Base-by-base conservation (phyloP, 78 protist genomes). In the Capsaspora owczarzaki region DNA sequence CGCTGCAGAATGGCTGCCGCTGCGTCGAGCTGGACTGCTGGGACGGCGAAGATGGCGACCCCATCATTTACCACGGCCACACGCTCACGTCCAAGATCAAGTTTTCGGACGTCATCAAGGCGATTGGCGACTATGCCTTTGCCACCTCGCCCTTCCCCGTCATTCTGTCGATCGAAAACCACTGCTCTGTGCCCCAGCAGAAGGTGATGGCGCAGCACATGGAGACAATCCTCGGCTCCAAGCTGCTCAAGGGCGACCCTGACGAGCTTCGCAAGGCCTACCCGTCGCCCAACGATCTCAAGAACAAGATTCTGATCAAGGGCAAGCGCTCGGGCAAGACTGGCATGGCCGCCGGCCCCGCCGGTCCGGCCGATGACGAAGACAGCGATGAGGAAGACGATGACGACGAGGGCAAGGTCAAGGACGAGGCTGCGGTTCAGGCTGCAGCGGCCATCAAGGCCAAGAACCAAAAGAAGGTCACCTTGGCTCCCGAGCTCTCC, bases 11-110 rank as follows among this genome's bases (percentile, higher is more conserved):
- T 0, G 90, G 90, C 61, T 86, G 90, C 53, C 83, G 88, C 41
- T 90, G 93, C 79, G 90, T 90, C 22, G 93, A 90, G 72, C 23
- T 90, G 94, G 95, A 92, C 40, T 89, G 90, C 75, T 93, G 93
- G 94, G 95, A 92, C 72, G 94, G 93, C 16, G 70, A 61, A 14
- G 85, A 93, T n/a, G 89, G 83, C 42, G 87, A 87, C 51, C 94
- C 95, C 41, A 85, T 89, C 27, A 76, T 93, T 40, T 79, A 75
- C 78, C 96, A 91, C 81, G 93, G 93, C 41, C 84, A 85, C 81
- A 89, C 96, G 35, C 80, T 85, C 27, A 87, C 91, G 19, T 27
- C 82, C 47, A 76, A 79, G 61, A 85, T 93, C 56, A 66, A 40
- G 43, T 92, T 92, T 43, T 46, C 72, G n/a, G 91, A 89, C 60